Evolutionary conservation across 306 rosid genomes (phyloP).

Genomic region (Corylus americana): DNA sequence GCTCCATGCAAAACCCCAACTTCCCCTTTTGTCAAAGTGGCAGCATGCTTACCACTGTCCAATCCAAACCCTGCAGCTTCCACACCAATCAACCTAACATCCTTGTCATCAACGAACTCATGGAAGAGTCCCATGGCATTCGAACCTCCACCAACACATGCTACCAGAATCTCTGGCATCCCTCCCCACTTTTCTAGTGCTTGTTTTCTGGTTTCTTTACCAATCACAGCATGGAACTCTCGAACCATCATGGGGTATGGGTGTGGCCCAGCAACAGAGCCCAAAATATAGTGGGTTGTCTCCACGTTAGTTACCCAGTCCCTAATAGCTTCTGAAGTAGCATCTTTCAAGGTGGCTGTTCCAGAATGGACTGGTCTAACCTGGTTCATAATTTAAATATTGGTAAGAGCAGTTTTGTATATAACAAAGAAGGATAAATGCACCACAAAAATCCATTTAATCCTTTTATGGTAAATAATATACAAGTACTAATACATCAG

Average conservation of each 20-base stretch:
- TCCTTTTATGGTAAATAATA: background rate
- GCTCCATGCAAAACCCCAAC: slow-evolving; percentile 97
- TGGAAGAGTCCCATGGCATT: slow-evolving; percentile 95
- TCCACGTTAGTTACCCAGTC: slow-evolving; percentile 99
- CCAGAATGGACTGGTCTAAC: slow-evolving; percentile 92
- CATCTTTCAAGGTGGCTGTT: slow-evolving; percentile 96
- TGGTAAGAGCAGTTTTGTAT: background rate
- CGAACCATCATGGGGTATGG: slow-evolving; percentile 99
- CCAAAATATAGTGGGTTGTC: slow-evolving; percentile 96
- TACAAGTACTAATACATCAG: background rate
- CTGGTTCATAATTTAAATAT: slow-evolving; percentile 32
- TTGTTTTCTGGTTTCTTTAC: slow-evolving; percentile 89
- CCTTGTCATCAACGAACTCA: slow-evolving; percentile 79
- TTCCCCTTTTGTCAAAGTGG: slow-evolving; percentile 86
- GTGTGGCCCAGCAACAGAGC: slow-evolving; percentile 98
- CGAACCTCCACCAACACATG: slow-evolving; percentile 96
- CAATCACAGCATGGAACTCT: slow-evolving; percentile 91
- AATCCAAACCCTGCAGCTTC: slow-evolving; percentile 98
- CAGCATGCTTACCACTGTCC: slow-evolving; percentile 96
- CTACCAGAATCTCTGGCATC: slow-evolving; percentile 83
- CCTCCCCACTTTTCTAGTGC: slow-evolving; percentile 98
- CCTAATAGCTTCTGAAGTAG: slow-evolving; percentile 96
- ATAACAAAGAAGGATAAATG: background rate
- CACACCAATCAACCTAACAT: slow-evolving; percentile 80
- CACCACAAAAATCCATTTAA: background rate